Evolutionary conservation across 2,329 filamentous ascomycete genomes (phyloP).

Genomic region (Chaetothyriales sp.): DNA sequence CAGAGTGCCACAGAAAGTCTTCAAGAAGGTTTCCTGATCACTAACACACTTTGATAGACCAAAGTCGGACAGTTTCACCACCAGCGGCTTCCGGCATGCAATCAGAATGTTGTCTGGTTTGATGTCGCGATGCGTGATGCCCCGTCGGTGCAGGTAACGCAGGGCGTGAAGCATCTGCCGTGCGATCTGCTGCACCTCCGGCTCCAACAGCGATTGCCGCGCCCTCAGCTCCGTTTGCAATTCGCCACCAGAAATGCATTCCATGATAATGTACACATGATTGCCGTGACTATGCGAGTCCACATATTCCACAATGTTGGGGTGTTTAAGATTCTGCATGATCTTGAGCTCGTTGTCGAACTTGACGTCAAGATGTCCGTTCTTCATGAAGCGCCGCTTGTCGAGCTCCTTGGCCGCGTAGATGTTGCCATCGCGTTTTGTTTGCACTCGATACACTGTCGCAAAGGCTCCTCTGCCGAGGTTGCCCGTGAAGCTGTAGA

Average conservation of each 20-base stretch:
- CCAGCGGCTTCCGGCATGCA: slow-evolving; percentile 54
- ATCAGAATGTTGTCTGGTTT: slow-evolving; percentile 97
- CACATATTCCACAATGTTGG: slow-evolving; percentile 82
- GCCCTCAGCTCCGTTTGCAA: slow-evolving; percentile 58
- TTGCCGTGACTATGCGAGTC: slow-evolving; percentile 74
- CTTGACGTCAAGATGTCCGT: slow-evolving; percentile 76
- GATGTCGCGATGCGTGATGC: slow-evolving; percentile 95
- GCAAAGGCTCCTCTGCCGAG: slow-evolving; percentile 94
- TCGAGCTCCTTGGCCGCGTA: slow-evolving; percentile 92
- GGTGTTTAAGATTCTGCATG: slow-evolving; percentile 72
- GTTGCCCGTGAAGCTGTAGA: slow-evolving; percentile 68
- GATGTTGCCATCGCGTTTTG: slow-evolving; percentile 66
- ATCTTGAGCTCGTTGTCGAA: slow-evolving; percentile 96
- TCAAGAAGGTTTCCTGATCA: slow-evolving; percentile 78
- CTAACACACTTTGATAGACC: slow-evolving; percentile 89
- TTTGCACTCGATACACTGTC: slow-evolving; percentile 78
- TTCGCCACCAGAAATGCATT: slow-evolving; percentile 72
- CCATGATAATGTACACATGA: slow-evolving; percentile 92
- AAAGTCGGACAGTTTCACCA: slow-evolving; percentile 90
- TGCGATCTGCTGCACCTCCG: slow-evolving; percentile 56
- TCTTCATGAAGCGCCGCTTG: slow-evolving; percentile 85
- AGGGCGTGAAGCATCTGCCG: slow-evolving; percentile 60
- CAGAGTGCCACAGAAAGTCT: slow-evolving; percentile 91
- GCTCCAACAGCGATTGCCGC: slow-evolving; percentile 51
- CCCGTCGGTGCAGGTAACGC: slow-evolving; percentile 70